A percentile compares a stretch with the other conserved stretches of the same genome.
phyloP scores from a whole-genome alignment of 1,139 yeast genomes.

The Taphrina pruni region DNA sequence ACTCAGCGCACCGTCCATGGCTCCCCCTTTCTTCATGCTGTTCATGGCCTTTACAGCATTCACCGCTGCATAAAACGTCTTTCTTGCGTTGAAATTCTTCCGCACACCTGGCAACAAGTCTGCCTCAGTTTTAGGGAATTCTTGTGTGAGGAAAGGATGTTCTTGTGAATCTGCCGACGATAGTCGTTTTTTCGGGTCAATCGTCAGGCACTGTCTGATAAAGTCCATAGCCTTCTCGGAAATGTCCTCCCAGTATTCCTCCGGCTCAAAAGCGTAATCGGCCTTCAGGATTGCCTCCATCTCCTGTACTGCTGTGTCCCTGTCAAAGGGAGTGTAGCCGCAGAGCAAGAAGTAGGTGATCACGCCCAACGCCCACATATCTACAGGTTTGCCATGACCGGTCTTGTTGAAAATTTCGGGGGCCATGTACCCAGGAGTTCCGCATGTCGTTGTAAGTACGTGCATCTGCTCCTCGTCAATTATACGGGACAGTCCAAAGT shows the following conservation, averaged over 20 bases:
- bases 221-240: constrained; percentile 64
- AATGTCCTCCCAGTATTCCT: constrained; percentile 64
- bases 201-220: constrained; percentile 61
- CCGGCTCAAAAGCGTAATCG: constrained; percentile 67
- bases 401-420: constrained; percentile 64
- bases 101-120: constrained; percentile 53
- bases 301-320: constrained; percentile 74
- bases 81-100: constrained; percentile 49
- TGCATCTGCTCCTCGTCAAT: constrained; percentile 55
- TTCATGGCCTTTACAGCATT: constrained; percentile 37
- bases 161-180: constrained; percentile 57
- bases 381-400: constrained; percentile 66
- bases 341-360: constrained; percentile 71
- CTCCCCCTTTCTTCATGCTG: constrained; percentile 45
- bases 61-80: constrained; percentile 38
- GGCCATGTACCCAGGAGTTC: constrained; percentile 78
- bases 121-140: constrained; percentile 44
- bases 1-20: constrained; percentile 53
- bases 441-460: constrained; percentile 60
- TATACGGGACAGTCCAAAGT: constrained; percentile 68
- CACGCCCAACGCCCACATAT: constrained; percentile 81
- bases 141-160: constrained; percentile 58
- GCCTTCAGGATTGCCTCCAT: constrained; percentile 64
- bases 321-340: constrained; percentile 81
- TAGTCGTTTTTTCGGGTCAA: constrained; percentile 59